Percentiles rank a stretch among this genome's conserved stretches.
Evolutionary conservation across 78 protist species (phyloP).

Genomic region (Chrysochromulina tobinii): DNA sequence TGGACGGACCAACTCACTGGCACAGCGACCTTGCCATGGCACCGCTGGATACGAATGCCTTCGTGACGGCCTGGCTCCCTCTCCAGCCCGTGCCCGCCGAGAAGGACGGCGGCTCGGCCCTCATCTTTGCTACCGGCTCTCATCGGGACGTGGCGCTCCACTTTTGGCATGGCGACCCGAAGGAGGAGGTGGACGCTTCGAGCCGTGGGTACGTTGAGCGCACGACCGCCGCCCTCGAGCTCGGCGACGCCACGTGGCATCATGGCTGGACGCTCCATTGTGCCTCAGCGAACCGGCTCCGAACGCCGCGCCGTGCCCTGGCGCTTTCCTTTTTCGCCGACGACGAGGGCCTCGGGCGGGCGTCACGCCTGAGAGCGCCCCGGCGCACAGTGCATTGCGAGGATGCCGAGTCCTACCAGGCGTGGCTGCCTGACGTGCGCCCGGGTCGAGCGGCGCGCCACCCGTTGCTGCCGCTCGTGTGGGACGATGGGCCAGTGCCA

Average conservation of each 20-base stretch:
- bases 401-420: neutral
- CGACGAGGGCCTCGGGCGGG: neutral
- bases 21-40: constrained; percentile 24
- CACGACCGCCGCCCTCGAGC: neutral
- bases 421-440: neutral
- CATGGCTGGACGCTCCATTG: constrained; percentile 21
- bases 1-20: constrained; percentile 25
- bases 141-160: constrained; percentile 9
- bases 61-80: neutral
- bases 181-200: neutral
- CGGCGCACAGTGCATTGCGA: neutral
- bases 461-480: neutral
- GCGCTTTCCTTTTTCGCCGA: neutral
- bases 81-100: neutral
- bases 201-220: neutral
- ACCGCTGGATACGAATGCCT: neutral
- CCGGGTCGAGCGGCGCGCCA: neutral
- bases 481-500: neutral
- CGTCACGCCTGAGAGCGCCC: neutral
- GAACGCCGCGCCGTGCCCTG: neutral
- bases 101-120: neutral
- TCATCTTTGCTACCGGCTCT: neutral
- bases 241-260: constrained; percentile 14
- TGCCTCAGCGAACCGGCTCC: neutral
- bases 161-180: constrained; percentile 16